Base-by-base conservation (phyloP, 169 alveolate species). In the Cryptosporidium canis region DNA sequence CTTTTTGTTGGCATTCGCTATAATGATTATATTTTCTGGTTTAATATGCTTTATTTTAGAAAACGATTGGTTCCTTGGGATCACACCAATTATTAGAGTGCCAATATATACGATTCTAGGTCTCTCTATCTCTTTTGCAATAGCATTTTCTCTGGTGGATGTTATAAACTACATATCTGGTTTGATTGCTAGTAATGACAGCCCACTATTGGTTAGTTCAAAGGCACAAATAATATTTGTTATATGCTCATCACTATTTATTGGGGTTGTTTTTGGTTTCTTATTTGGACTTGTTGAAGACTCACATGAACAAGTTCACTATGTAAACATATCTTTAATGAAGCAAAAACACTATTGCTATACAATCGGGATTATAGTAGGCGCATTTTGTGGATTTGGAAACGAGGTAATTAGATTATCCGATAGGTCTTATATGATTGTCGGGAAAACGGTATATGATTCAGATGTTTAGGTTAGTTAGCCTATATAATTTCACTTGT, bases 201-300 rank as follows among this genome's bases (percentile, higher is more conserved):
- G 96, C n/a, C 94, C 95, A 64, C 96, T 98, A n/a, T 83, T 96
- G 63, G 97, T 95, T 18, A 98, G 94, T 83, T 92, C 97, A 0
- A 92, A 77, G 58, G 94, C 96, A 48, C 98, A 95, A 91, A 96
- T 94, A 72, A 8, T 90, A 39, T 82, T 96, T 71, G 95, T 97
- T 47, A 83, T 97, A 18, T 82, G 92, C 43, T 83, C 96, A 51
- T 95, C 99, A 29, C 85, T 96, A 55, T 53, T 94, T 43, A 96
- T 97, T 97, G 99, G 99, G 11, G 96, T 95, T 24, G 72, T 95
- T 21, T 97, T 97, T 66, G 99, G 99, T 29, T 94, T 95, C 68
- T 93, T 97, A 31, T 97, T 96, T 83, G 99, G 99, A 39, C 72
- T 97, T 51, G 92, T 97, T 92, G 98, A 96, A 83, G 97, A 96